Conservation (phyloP, 139 green algal genomes). For the Closterium sp. region DNA sequence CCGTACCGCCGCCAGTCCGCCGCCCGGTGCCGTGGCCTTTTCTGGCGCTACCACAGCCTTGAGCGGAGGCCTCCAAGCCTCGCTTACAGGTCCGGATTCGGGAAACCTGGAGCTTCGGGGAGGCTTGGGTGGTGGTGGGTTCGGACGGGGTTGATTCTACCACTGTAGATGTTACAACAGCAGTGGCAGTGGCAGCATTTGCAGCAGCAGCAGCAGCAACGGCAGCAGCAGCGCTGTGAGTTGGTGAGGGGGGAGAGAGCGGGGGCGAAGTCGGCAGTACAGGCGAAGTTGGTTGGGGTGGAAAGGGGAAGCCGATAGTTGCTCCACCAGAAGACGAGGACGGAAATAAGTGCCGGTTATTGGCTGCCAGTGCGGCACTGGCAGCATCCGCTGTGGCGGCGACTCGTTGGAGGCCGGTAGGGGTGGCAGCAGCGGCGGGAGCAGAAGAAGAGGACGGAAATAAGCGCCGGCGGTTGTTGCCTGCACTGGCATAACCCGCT, state of each 20-base stretch:
- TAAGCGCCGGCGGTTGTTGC: no score
- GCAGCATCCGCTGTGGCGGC: not conserved
- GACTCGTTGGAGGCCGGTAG: not conserved
- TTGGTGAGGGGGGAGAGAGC: not conserved
- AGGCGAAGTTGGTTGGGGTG: not conserved
- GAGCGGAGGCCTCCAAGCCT: not conserved
- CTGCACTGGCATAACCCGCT: no score
- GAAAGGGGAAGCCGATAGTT: not conserved
- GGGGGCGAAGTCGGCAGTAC: not conserved
- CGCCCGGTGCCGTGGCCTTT: not conserved
- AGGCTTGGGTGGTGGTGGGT: not conserved
- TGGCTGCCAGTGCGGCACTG: not conserved
- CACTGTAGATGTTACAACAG: not conserved
- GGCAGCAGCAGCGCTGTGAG: not conserved
- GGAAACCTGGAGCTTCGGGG: no score
- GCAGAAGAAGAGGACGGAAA: no score
- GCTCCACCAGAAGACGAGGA: not conserved
- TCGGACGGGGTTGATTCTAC: no score
- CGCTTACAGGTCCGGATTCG: not conserved
- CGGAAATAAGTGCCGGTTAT: not conserved
- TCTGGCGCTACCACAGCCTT: not conserved
- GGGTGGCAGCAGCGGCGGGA: not conserved
- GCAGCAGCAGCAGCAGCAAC: not conserved
- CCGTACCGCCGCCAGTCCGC: no score
- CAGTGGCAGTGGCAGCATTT: not conserved